Base-by-base conservation (phyloP, 371 early-diverging fungal genomes). In the Phascolomyces articulosus region DNA sequence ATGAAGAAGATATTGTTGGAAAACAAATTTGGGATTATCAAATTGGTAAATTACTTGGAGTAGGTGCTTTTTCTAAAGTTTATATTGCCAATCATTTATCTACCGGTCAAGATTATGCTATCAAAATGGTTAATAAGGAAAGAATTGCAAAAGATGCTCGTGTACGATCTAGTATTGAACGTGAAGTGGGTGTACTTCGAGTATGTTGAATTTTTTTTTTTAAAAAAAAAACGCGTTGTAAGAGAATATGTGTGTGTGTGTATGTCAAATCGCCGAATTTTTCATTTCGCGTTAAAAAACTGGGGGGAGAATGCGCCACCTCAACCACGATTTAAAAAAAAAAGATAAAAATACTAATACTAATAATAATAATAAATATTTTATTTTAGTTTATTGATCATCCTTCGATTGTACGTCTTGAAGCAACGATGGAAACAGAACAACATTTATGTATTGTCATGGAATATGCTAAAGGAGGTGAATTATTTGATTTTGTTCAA, bases 391-490 rank as follows among this genome's bases (percentile, higher is more conserved):
- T 77, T 28, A 83, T 91, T 26, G 71, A 80, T 10, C 89, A 91
- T 72, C 84, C 88, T 10, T 87, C 89, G 65, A 87, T 93, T 55
- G 87, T 93, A 21, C 83, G 82, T 28, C 75, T 93, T 11, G 80
- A 87, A 55, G 91, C 91, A 49, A 87, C 90, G 7, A 85, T 93
- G 70, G 88, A 87, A 64, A 91, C 91, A 8, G 78, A 82, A 13
- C 76, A 80, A 16, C 82, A 86, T 60, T 70, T 81, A 48, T 89
- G 89, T 63, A 78, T 91, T 31, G 84, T 91, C 2, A 68, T 89
- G 44, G 91, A 91, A 67, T 88, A 88, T 60, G 79, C 85, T 13
- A 72, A 84, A 28, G 89, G 87, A 7, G 88, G 87, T 10, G 91
- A 91, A 51, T 69, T 90, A 28, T 91, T 87, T 72, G 87, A 88